Conservation (phyloP, 176 grass and related monocot species). For the Eleusine indica region DNA sequence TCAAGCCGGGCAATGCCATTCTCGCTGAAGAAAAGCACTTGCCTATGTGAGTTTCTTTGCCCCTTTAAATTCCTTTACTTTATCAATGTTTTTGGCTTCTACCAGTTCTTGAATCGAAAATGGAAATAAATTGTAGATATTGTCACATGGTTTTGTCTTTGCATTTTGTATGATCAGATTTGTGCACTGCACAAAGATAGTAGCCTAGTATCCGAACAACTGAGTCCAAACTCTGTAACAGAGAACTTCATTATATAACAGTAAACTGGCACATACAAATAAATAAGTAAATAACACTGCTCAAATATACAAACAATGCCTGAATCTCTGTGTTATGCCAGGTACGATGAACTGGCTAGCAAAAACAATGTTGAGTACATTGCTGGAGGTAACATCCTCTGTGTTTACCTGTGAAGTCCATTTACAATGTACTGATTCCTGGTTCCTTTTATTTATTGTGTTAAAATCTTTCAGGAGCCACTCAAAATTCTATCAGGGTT, state of each 20-base stretch:
- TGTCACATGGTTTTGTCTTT: neutral
- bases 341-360: conserved; percentile 77
- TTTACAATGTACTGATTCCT: neutral
- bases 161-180: neutral
- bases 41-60: conserved; percentile 55
- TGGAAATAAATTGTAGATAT: neutral
- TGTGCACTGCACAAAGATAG: neutral
- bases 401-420: neutral
- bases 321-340: conserved; percentile 16
- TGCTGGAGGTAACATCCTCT: conserved; percentile 64
- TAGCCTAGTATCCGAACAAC: no score
- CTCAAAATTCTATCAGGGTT: conserved; percentile 84
- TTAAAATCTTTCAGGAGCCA: conserved; percentile 55
- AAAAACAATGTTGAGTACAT: conserved; percentile 69
- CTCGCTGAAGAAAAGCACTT: conserved; percentile 75
- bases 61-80: neutral
- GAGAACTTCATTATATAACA: neutral
- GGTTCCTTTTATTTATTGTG: conserved; percentile 31
- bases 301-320: neutral
- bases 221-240: no score
- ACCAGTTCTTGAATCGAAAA: neutral
- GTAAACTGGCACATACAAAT: neutral
- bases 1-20: conserved; percentile 70
- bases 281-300: neutral
- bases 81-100: neutral